These are phyloP conservation scores for Castanospermum australe DNA, from an alignment of 306 rosid species.

Conservation along the genomic window DNA sequence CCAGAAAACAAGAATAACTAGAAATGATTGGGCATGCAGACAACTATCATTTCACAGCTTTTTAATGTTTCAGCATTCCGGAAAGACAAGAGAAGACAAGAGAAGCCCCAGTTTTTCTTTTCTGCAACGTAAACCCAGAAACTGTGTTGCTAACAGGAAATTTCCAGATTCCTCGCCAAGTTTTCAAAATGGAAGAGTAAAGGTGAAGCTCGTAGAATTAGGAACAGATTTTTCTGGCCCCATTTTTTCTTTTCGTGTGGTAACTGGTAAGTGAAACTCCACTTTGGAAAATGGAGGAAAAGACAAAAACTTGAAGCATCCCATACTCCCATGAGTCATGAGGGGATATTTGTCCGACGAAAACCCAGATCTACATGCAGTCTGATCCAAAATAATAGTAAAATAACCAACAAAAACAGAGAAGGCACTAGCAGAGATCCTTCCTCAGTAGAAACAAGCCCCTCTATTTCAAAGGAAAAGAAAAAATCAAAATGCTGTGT, in stretches of 20 bases:
- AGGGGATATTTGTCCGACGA: background rate
- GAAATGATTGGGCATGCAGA: constrained; percentile 4
- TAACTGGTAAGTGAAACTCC: background rate
- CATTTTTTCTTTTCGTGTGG: background rate
- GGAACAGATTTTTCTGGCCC: background rate
- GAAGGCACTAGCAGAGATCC: background rate
- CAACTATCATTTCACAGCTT: background rate
- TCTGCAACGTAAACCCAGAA: background rate
- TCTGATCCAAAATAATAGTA: constrained; percentile 6
- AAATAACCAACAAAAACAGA: background rate
- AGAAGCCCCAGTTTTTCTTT: background rate
- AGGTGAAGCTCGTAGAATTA: background rate
- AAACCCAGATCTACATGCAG: constrained; percentile 42
- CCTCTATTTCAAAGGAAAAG: background rate
- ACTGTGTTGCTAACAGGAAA: background rate
- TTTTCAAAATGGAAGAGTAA: background rate
- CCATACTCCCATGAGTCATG: background rate
- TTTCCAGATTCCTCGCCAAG: background rate
- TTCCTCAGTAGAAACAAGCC: background rate
- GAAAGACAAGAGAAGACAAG: background rate
- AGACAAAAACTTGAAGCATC: background rate
- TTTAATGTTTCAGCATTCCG: background rate
- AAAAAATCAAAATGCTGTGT: background rate
- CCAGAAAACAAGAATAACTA: constrained; percentile 5
- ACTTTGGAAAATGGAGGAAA: background rate